A percentile compares a stretch with the other conserved stretches of the same genome.
phyloP scores from a whole-genome alignment of 2,329 filamentous ascomycete genomes.

The Microdochium trichocladiopsis region DNA sequence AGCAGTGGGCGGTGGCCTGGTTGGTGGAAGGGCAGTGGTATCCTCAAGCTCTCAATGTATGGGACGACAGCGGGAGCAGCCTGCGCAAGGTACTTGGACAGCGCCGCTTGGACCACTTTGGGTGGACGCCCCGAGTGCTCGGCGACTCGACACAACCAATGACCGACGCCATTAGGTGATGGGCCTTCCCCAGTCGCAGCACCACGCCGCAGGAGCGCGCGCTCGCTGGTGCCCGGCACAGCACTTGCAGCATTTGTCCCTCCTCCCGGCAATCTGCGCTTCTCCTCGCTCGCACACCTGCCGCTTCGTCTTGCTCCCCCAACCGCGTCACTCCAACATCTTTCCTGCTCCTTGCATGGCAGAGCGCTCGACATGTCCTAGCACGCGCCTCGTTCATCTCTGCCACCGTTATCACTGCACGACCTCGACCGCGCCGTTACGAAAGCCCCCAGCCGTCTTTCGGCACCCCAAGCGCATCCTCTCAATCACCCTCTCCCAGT shows the following conservation, averaged over 20 bases:
- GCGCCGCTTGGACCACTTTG: not conserved
- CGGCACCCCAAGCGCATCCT: too few relatives aligned
- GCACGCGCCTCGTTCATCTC: not conserved
- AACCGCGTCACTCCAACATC: not conserved
- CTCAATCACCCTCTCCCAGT: too few relatives aligned
- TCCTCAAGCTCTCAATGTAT: not conserved
- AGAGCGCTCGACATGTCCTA: not conserved
- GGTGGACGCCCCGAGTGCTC: not conserved
- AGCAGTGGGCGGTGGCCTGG: not conserved
- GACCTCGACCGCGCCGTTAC: too few relatives aligned
- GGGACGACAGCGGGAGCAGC: too few relatives aligned
- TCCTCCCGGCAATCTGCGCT: not conserved
- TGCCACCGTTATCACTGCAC: not conserved
- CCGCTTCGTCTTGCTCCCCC: not conserved
- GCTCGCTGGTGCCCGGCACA: too few relatives aligned
- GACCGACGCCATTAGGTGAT: not conserved
- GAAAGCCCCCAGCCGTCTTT: too few relatives aligned
- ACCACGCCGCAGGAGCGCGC: not conserved
- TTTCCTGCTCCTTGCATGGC: not conserved
- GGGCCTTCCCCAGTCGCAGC: not conserved
- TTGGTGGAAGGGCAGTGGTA: not conserved
- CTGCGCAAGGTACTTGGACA: not conserved
- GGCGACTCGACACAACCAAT: not conserved
- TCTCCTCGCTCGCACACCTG: not conserved
- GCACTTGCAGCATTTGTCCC: not conserved